phyloP scores from a whole-genome alignment of 2,329 filamentous ascomycete genomes.

The Chrysosporium queenslandicum region DNA sequence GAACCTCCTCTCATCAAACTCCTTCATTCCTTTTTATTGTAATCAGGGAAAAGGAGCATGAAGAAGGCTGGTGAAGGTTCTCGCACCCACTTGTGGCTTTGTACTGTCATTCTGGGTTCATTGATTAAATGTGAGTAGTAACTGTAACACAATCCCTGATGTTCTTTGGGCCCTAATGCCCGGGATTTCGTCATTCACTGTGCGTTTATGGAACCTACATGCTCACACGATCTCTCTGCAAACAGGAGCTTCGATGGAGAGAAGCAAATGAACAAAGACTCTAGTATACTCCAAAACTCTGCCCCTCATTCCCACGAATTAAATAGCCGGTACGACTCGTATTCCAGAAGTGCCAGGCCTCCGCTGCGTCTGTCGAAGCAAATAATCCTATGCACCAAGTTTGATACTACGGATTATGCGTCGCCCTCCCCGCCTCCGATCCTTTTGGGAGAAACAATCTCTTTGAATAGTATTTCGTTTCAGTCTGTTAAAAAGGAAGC shows the following conservation, averaged over 20 bases:
- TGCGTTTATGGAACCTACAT: neutral
- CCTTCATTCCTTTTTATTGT: too few relatives aligned
- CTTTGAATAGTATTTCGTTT: constrained; percentile 9
- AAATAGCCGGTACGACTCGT: neutral
- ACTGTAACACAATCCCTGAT: neutral
- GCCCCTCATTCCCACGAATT: neutral
- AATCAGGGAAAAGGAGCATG: too few relatives aligned
- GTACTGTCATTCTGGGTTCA: neutral
- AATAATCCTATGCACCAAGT: neutral
- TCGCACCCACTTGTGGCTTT: too few relatives aligned
- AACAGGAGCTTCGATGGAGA: neutral
- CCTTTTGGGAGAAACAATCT: constrained; percentile 6
- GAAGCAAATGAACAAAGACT: neutral
- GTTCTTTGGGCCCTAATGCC: neutral
- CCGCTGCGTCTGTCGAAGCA: neutral
- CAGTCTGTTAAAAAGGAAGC: neutral
- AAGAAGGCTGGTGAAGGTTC: too few relatives aligned
- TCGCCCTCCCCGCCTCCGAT: neutral
- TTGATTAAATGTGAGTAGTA: neutral
- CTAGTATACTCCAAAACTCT: neutral
- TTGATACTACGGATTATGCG: constrained; percentile 7
- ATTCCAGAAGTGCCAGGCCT: neutral
- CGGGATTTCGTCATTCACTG: neutral
- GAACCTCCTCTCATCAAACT: neutral
- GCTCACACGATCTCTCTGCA: neutral